Evolutionary conservation across 257 asterid species (phyloP).

Genomic region (Leonotis leonurus): DNA sequence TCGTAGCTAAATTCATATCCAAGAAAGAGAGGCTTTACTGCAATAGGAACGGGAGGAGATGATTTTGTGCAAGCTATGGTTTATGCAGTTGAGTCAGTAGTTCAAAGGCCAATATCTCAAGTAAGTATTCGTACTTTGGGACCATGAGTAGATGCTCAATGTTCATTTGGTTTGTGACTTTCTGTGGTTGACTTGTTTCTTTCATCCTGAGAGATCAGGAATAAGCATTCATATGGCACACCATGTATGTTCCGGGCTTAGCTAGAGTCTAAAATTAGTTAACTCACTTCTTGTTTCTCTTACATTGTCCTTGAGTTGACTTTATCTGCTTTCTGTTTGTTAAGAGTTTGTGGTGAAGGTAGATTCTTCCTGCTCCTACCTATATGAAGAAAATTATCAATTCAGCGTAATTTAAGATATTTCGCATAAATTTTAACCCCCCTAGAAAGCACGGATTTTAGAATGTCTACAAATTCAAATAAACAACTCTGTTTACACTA

Average conservation of each 20-base stretch:
- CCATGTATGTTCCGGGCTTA: neutral
- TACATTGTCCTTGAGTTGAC: neutral
- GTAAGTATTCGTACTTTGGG: conserved; percentile 28
- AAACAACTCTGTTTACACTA: no score
- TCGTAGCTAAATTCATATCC: conserved; percentile 76
- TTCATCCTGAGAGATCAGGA: neutral
- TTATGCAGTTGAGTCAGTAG: conserved; percentile 80
- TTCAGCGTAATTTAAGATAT: neutral
- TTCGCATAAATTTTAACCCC: neutral
- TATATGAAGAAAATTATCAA: neutral
- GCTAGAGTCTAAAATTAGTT: neutral
- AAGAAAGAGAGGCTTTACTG: conserved; percentile 76
- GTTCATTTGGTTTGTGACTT: no score
- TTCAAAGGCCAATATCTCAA: conserved; percentile 61
- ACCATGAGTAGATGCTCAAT: neutral
- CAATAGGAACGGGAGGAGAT: conserved; percentile 88
- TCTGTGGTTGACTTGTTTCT: neutral
- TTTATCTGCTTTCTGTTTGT: neutral
- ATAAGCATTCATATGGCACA: neutral
- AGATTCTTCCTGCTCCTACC: neutral
- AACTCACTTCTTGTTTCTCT: neutral
- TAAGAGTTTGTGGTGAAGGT: neutral
- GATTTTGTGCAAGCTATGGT: conserved; percentile 92
- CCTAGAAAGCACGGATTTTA: neutral
- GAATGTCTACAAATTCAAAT: neutral